Percentiles rank a stretch among this genome's conserved stretches.
Conservation (phyloP, 1,139 yeast species). For the Pichia sp. region DNA sequence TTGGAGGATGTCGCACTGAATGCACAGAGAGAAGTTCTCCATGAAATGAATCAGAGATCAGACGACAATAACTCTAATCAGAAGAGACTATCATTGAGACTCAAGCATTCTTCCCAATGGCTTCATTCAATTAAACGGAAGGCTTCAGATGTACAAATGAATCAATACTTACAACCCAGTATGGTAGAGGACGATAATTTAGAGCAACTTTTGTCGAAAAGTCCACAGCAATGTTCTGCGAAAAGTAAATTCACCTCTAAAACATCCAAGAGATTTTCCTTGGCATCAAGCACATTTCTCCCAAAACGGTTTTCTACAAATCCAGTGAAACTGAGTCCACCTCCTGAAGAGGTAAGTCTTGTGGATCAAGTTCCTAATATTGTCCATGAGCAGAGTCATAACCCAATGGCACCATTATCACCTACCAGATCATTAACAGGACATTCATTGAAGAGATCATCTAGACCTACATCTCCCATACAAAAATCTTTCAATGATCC, state of each 20-base stretch:
- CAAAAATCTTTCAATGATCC: neutral
- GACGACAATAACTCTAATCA: no score
- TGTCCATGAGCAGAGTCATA: neutral
- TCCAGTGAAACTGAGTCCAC: no score
- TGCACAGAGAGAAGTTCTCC: no score
- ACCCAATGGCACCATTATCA: neutral
- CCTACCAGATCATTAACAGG: neutral
- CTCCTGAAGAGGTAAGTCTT: no score
- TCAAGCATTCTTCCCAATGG: conserved; percentile 9
- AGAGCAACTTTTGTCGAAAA: no score
- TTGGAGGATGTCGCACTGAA: no score
- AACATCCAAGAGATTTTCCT: conserved; percentile 10
- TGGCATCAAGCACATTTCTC: conserved; percentile 7
- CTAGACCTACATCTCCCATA: conserved; percentile 1
- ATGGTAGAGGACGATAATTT: no score
- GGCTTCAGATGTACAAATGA: neutral
- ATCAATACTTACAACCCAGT: neutral
- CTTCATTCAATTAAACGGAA: conserved; percentile 6
- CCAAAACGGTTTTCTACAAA: conserved; percentile 15
- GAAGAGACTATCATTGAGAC: conserved; percentile 1
- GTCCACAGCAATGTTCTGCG: no score
- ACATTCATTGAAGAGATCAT: neutral
- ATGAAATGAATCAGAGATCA: no score
- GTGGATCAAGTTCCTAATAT: no score
- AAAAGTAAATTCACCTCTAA: no score